phyloP scores from a whole-genome alignment of 441 rosid genomes.

The Populus hybrid region DNA sequence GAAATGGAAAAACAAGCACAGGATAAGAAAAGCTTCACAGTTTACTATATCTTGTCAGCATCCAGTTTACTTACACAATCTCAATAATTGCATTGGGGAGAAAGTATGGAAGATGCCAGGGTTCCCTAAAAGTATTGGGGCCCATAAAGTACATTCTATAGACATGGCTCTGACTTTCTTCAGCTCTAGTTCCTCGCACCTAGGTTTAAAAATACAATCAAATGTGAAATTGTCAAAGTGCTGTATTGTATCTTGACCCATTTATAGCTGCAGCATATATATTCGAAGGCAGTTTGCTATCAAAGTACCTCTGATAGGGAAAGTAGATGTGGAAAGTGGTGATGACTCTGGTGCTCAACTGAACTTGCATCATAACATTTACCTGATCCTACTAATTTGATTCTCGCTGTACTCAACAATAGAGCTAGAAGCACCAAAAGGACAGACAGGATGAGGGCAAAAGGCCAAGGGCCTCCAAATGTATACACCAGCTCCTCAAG shows the following conservation, averaged over 20 bases:
- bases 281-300: background rate
- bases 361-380: constrained; percentile 53
- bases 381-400: constrained; percentile 65
- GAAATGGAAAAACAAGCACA: background rate
- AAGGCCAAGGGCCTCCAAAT: constrained; percentile 97
- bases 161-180: constrained; percentile 94
- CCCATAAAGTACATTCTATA: constrained; percentile 97
- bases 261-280: constrained; percentile 18
- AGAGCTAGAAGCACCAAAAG: constrained; percentile 73
- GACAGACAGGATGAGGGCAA: constrained; percentile 66
- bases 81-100: constrained; percentile 91
- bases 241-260: constrained; percentile 8
- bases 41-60: background rate
- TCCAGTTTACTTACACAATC: constrained; percentile 73
- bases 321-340: constrained; percentile 81
- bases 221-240: constrained; percentile 14
- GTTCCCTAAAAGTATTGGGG: constrained; percentile 95
- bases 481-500: constrained; percentile 87
- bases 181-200: constrained; percentile 94
- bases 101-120: constrained; percentile 98
- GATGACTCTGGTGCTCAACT: constrained; percentile 62
- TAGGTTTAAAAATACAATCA: constrained; percentile 31
- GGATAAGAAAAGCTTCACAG: background rate
- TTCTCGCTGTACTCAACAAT: constrained; percentile 64
- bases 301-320: constrained; percentile 80